Evolutionary conservation across 495 filamentous ascomycete genomes (phyloP), one percentile per base, ranked within the genome.

Genomic region (Cenococcum geophilum): DNA sequence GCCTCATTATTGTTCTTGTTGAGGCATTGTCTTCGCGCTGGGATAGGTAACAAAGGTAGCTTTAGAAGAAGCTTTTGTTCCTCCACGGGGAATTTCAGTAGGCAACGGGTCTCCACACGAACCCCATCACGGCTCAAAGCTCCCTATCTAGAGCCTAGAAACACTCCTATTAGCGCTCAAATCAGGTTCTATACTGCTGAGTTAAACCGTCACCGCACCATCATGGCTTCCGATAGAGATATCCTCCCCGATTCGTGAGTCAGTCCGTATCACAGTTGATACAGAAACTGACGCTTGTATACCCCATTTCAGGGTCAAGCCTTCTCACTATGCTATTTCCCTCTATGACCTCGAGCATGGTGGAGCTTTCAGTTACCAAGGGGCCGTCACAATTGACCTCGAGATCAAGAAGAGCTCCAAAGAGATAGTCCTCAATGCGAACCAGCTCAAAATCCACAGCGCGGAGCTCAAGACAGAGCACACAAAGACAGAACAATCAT

Each of bases 301-400:
- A 23, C 34, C 34, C 42, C 16, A 42, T 16, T 42, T 18, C 50
- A 87, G 83, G 67, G 83, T 90, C 70, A 93, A 92, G 73, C 91
- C 93, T 0, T 77, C 80, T 60, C 88, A 96, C 72, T 98, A 98
- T 76, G 78, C 83, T 69, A 80, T 98, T 58, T 88, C 84, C 23
- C 82, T 98, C 57, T 85, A 79, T 71, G 86, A 92, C 62, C 71
- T 98, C 58, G 85, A 96, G 66, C 75, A 89, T 71, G 78, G 77
- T 69, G 77, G 82, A 61, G 75, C 75, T 21, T 98, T 90, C 80
- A 84, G 78, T 57, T 98, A 92, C 74, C 83, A 91, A 75, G 93
- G 93, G 64, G 82, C 78, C 5, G 86, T 96, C 57, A 81, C 78
- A 68, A 82, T 85, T 66, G 77, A 79, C 48, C 73, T 83, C 48